Evolutionary conservation across 2,329 filamentous ascomycete genomes (phyloP).

Genomic region (Intubia oerlemansii): DNA sequence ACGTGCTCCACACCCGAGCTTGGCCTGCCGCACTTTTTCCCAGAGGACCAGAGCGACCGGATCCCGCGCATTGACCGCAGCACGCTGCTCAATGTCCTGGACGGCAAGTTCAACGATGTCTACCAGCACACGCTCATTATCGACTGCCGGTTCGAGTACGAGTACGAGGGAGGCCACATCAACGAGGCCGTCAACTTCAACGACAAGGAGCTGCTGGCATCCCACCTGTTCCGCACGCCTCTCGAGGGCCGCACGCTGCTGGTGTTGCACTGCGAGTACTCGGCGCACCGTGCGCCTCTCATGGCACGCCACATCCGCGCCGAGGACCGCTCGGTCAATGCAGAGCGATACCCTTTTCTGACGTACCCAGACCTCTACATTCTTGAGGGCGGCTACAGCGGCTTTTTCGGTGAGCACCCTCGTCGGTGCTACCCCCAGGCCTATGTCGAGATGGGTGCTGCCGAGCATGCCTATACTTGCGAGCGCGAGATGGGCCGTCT

Average conservation of each 20-base stretch:
- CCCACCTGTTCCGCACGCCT: constrained; percentile 51
- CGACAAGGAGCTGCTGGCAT: constrained; percentile 73
- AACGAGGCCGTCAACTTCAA: constrained; percentile 88
- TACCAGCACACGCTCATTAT: constrained; percentile 75
- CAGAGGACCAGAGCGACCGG: constrained; percentile 61
- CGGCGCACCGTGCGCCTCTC: constrained; percentile 81
- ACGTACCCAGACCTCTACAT: constrained; percentile 98
- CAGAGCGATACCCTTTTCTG: constrained; percentile 66
- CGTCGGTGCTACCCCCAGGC: constrained; percentile 77
- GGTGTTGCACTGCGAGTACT: constrained; percentile 97
- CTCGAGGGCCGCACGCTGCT: constrained; percentile 55
- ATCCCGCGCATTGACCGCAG: constrained; percentile 70
- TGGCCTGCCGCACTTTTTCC: constrained; percentile 64
- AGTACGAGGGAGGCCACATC: constrained; percentile 93
- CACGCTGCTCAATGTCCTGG: constrained; percentile 70
- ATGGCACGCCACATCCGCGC: constrained; percentile 90
- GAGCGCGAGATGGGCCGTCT: constrained; percentile 89
- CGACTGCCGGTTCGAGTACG: constrained; percentile 96
- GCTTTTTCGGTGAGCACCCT: constrained; percentile 66
- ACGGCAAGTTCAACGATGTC: constrained; percentile 56
- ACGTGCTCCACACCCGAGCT: constrained; percentile 35
- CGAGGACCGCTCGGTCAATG: constrained; percentile 69
- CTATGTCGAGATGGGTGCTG: constrained; percentile 90
- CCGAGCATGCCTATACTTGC: constrained; percentile 79
- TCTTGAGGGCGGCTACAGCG: constrained; percentile 85